A percentile compares a stretch with the other conserved stretches of the same genome.
These are phyloP conservation scores for Thalia dealbata DNA, from an alignment of 176 grass and related monocot genomes.

Conservation along the genomic window DNA sequence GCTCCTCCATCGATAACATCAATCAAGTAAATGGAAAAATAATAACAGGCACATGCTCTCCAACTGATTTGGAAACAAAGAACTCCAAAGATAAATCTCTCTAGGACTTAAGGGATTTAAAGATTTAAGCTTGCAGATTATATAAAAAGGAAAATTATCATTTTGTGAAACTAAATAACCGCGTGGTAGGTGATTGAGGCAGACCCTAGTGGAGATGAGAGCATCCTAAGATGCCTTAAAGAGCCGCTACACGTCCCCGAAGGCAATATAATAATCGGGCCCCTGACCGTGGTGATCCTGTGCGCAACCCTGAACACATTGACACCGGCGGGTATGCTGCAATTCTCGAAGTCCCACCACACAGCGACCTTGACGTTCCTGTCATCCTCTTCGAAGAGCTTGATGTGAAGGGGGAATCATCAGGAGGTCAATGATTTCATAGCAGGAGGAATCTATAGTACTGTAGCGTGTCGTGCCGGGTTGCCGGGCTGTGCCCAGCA, in stretches of 20 bases:
- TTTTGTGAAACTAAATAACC: constrained; percentile 22
- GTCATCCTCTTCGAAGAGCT: constrained; percentile 28
- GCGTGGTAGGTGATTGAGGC: constrained; percentile 62
- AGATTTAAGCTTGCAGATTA: background rate
- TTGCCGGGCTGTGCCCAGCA: no score
- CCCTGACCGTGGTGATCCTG: constrained; percentile 55
- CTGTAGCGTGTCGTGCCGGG: no score
- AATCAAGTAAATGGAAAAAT: no score
- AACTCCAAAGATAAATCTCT: no score
- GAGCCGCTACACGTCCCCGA: constrained; percentile 63
- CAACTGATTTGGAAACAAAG: no score
- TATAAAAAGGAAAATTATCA: background rate
- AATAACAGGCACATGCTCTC: no score
- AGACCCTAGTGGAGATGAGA: constrained; percentile 56
- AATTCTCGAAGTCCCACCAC: constrained; percentile 99
- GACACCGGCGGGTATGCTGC: constrained; percentile 40
- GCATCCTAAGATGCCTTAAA: constrained; percentile 47
- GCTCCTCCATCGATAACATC: background rate
- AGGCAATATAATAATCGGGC: constrained; percentile 72
- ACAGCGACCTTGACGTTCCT: constrained; percentile 60
- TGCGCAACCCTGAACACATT: constrained; percentile 46
- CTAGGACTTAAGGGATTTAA: background rate
- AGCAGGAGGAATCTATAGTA: no score
- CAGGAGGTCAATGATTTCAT: constrained; percentile 22
- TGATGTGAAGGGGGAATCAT: background rate